phyloP scores from a whole-genome alignment of 441 rosid species.

The Iberis amara region DNA sequence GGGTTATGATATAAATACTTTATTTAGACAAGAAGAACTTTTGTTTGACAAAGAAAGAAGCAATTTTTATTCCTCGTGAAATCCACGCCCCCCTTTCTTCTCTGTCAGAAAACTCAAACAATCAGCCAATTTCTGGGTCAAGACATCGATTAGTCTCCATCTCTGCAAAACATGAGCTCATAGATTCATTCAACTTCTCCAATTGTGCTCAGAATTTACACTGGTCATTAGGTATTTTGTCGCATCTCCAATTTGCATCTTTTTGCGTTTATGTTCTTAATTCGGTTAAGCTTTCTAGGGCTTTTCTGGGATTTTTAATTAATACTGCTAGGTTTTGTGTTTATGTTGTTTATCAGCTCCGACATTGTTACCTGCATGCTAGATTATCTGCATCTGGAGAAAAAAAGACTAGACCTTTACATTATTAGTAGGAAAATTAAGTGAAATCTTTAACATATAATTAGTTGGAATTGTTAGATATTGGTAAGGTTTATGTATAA shows the following conservation, averaged over 20 bases:
- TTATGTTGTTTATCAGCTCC: slow-evolving; percentile 1
- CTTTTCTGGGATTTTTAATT: background rate
- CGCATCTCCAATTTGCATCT: slow-evolving; percentile 20
- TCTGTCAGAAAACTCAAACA: slow-evolving; percentile 20
- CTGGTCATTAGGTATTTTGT: background rate
- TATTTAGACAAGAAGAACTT: background rate
- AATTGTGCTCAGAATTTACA: slow-evolving; percentile 1
- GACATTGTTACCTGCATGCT: slow-evolving; percentile 17
- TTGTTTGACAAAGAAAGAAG: background rate
- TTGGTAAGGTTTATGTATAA: background rate
- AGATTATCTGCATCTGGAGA: slow-evolving; percentile 17
- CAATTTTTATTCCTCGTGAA: slow-evolving; percentile 27
- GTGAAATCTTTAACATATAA: background rate
- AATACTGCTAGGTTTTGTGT: background rate
- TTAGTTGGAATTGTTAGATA: too few relatives aligned
- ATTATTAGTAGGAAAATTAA: slow-evolving; percentile 6
- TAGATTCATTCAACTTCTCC: slow-evolving; percentile 15
- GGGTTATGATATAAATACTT: background rate
- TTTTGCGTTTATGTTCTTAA: slow-evolving; percentile 8
- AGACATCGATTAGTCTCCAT: slow-evolving; percentile 17
- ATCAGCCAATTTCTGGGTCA: slow-evolving; percentile 18
- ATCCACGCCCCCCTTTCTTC: slow-evolving; percentile 21
- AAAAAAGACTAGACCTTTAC: slow-evolving; percentile 18
- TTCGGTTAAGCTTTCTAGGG: slow-evolving; percentile 5
- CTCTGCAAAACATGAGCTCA: slow-evolving; percentile 17